These are phyloP conservation scores for Tulasnella sp. DNA, from an alignment of 768 basidiomycete species.

Conservation along the genomic window DNA sequence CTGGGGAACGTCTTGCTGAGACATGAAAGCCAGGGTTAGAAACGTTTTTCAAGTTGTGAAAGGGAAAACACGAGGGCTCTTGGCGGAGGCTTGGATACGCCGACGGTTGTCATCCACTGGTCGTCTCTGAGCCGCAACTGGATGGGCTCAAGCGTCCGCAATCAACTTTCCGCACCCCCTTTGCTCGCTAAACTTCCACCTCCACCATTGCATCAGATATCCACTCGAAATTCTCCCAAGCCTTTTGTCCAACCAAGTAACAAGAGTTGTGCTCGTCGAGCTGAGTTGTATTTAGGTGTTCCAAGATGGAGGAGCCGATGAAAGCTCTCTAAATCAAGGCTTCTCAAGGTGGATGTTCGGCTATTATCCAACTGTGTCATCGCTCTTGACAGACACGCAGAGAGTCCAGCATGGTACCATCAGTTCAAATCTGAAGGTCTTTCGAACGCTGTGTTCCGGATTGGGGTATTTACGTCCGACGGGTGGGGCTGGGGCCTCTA, in stretches of 20 bases:
- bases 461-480: conserved; percentile 66
- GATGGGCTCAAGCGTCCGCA: conserved; percentile 71
- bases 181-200: conserved; percentile 62
- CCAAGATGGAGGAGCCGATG: conserved; percentile 76
- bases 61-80: conserved; percentile 35
- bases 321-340: conserved; percentile 88
- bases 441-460: conserved; percentile 73
- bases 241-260: conserved; percentile 36
- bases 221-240: conserved; percentile 75
- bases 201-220: conserved; percentile 62
- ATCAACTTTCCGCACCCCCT: conserved; percentile 60
- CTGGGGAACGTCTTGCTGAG: conserved; percentile 67
- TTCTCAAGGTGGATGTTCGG: conserved; percentile 90
- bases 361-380: conserved; percentile 79
- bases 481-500: conserved; percentile 32
- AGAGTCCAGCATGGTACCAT: conserved; percentile 90
- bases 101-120: conserved; percentile 78
- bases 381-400: conserved; percentile 60
- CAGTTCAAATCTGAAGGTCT: conserved; percentile 67
- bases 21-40: background rate
- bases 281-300: conserved; percentile 60
- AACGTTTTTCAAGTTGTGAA: background rate
- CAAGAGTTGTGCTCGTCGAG: conserved; percentile 43
- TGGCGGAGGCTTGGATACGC: conserved; percentile 48
- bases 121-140: conserved; percentile 81